A percentile compares a stretch with the other conserved stretches of the same genome.
These are phyloP conservation scores for Penicillium crustosum DNA, from an alignment of 2,329 filamentous ascomycete species.

Conservation along the genomic window DNA sequence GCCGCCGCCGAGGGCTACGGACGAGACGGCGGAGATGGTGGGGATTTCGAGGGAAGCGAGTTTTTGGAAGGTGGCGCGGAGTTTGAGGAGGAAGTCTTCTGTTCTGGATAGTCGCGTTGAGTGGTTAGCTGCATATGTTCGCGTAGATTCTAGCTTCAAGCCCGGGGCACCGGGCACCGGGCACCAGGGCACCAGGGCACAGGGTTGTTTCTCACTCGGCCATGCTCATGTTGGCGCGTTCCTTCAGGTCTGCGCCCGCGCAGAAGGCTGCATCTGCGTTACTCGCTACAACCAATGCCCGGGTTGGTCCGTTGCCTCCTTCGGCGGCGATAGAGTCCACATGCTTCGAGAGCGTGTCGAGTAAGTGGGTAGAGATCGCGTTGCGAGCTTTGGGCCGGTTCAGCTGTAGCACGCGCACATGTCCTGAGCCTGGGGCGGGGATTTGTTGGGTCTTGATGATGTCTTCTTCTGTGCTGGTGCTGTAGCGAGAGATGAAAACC, in stretches of 20 bases:
- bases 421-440: constrained; percentile 74
- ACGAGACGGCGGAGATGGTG: constrained; percentile 84
- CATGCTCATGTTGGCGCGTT: constrained; percentile 71
- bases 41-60: constrained; percentile 79
- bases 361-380: constrained; percentile 78
- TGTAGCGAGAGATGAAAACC: constrained; percentile 36
- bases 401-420: constrained; percentile 83
- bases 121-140: constrained; percentile 2
- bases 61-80: constrained; percentile 72
- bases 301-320: constrained; percentile 59
- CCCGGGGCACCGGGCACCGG: neutral
- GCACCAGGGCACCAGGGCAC: neutral
- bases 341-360: constrained; percentile 69
- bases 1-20: constrained; percentile 84
- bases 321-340: constrained; percentile 69
- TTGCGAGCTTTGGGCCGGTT: constrained; percentile 85
- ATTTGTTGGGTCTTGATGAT: constrained; percentile 69
- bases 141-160: neutral
- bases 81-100: constrained; percentile 69
- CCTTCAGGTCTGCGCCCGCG: constrained; percentile 91
- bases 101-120: constrained; percentile 58
- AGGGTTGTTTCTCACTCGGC: constrained; percentile 63
- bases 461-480: constrained; percentile 35
- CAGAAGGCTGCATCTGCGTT: constrained; percentile 88
- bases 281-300: constrained; percentile 80